Evolutionary conservation across 1,284 basidiomycete genomes (phyloP).

Genomic region (Naganishia albida): DNA sequence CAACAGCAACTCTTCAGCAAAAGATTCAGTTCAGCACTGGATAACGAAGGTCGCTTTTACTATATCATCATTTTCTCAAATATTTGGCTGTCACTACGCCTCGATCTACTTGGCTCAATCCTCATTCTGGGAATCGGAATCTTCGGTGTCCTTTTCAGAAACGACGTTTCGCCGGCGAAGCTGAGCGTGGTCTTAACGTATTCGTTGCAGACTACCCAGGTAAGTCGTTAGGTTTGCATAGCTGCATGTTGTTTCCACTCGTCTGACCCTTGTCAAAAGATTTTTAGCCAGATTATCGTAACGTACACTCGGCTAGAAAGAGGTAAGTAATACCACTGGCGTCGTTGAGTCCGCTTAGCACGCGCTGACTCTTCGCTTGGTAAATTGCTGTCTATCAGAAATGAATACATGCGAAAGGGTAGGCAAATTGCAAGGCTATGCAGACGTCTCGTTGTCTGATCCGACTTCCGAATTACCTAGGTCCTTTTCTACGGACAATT

Average conservation of each 20-base stretch:
- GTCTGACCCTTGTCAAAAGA: too few species aligned
- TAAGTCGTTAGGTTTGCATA: too few species aligned
- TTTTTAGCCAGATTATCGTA: conserved; percentile 41
- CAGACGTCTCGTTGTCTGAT: too few species aligned
- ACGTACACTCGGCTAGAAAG: conserved; percentile 63
- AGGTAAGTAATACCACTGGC: conserved; percentile 75
- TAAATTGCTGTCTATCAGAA: conserved; percentile 80
- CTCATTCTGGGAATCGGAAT: conserved; percentile 42
- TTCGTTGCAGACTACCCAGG: conserved; percentile 35
- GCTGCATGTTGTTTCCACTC: too few species aligned
- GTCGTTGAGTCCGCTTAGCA: too few species aligned
- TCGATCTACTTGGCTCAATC: conserved; percentile 41
- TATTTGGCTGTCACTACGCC: conserved; percentile 47
- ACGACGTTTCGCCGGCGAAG: conserved; percentile 43
- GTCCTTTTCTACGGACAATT: conserved; percentile 40
- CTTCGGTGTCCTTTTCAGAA: conserved; percentile 44
- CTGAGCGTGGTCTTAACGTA: conserved; percentile 51
- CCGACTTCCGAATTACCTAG: not conserved
- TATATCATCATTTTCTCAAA: conserved; percentile 30
- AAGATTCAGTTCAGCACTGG: conserved; percentile 38
- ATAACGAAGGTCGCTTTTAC: conserved; percentile 41
- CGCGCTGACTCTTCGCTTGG: too few species aligned
- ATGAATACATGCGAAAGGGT: conserved; percentile 68
- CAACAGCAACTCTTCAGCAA: conserved; percentile 39
- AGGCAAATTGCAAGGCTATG: conserved; percentile 60